Evolutionary conservation across 345 rosid species (phyloP).

Genomic region (Arabis hirsuta): DNA sequence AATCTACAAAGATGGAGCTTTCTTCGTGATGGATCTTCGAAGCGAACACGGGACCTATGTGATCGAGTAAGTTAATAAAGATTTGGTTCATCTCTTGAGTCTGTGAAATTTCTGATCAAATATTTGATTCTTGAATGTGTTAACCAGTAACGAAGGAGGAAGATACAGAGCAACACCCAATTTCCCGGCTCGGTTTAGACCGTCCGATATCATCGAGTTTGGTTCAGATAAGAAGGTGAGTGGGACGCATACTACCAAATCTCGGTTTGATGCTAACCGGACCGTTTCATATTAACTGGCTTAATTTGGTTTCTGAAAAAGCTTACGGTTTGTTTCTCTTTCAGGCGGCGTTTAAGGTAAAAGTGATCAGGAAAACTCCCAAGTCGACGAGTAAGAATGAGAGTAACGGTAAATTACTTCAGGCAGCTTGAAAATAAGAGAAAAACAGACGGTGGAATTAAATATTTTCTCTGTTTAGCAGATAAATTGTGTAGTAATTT

Average conservation of each 20-base stretch:
- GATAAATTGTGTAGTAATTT: slow-evolving; percentile 27
- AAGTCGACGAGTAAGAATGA: slow-evolving; percentile 32
- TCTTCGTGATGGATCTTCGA: slow-evolving; percentile 65
- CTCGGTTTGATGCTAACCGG: slow-evolving; percentile 1
- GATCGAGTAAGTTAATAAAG: slow-evolving; percentile 60
- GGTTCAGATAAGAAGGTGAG: slow-evolving; percentile 77
- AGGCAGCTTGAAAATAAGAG: slow-evolving; percentile 56
- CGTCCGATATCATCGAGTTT: slow-evolving; percentile 64
- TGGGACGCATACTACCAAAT: slow-evolving; percentile 31
- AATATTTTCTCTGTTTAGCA: slow-evolving; percentile 25
- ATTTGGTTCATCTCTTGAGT: not conserved
- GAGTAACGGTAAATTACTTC: slow-evolving; percentile 53
- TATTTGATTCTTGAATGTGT: slow-evolving; percentile 11
- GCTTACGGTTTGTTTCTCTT: slow-evolving; percentile 3
- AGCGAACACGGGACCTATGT: slow-evolving; percentile 81
- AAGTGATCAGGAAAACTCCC: slow-evolving; percentile 56
- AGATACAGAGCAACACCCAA: slow-evolving; percentile 59
- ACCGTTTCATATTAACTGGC: not conserved
- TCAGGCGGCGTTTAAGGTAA: slow-evolving; percentile 78
- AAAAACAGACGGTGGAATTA: not conserved
- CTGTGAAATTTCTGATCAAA: slow-evolving; percentile 9
- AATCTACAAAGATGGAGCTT: slow-evolving; percentile 73
- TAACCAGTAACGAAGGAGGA: slow-evolving; percentile 66
- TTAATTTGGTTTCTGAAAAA: slow-evolving; percentile 15
- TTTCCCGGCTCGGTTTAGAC: slow-evolving; percentile 56